Percentiles rank a stretch among this genome's conserved stretches.
phyloP scores from a whole-genome alignment of 2,329 filamentous ascomycete genomes.

The Penicillium digitatum region DNA sequence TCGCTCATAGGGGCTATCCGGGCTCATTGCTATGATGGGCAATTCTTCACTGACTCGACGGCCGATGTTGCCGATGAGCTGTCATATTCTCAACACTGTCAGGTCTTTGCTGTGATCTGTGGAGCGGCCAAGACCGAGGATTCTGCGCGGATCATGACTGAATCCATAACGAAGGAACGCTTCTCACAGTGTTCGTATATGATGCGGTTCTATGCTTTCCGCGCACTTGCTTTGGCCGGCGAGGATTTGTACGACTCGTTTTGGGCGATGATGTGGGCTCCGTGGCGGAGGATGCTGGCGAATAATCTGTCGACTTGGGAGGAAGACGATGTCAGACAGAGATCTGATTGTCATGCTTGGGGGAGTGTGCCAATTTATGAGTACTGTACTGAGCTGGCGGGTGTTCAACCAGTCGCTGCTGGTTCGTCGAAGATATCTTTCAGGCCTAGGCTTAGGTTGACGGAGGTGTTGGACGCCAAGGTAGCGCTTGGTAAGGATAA shows the following conservation, averaged over 20 bases:
- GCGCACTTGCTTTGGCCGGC: slow-evolving; percentile 35
- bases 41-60: slow-evolving; percentile 34
- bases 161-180: slow-evolving; percentile 24
- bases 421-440: slow-evolving; percentile 19
- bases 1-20: slow-evolving; percentile 22
- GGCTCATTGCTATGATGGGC: slow-evolving; percentile 29
- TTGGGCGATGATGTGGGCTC: slow-evolving; percentile 33
- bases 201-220: slow-evolving; percentile 43
- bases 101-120: slow-evolving; percentile 31
- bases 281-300: slow-evolving; percentile 39
- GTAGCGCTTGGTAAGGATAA: slow-evolving; percentile 24
- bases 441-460: slow-evolving; percentile 19
- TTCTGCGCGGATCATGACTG: slow-evolving; percentile 23
- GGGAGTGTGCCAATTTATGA: slow-evolving; percentile 44
- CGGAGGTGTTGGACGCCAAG: slow-evolving; percentile 11
- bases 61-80: slow-evolving; percentile 24
- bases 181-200: slow-evolving; percentile 39
- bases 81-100: slow-evolving; percentile 30
- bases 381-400: slow-evolving; percentile 38
- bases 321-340: slow-evolving; percentile 43
- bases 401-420: slow-evolving; percentile 14
- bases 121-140: slow-evolving; percentile 19
- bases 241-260: slow-evolving; percentile 33
- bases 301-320: slow-evolving; percentile 43
- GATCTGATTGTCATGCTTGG: slow-evolving; percentile 47